Percentiles rank a stretch among this genome's conserved stretches.
Conservation (phyloP, 2,329 filamentous ascomycete species). For the Fusarium newnesense region DNA sequence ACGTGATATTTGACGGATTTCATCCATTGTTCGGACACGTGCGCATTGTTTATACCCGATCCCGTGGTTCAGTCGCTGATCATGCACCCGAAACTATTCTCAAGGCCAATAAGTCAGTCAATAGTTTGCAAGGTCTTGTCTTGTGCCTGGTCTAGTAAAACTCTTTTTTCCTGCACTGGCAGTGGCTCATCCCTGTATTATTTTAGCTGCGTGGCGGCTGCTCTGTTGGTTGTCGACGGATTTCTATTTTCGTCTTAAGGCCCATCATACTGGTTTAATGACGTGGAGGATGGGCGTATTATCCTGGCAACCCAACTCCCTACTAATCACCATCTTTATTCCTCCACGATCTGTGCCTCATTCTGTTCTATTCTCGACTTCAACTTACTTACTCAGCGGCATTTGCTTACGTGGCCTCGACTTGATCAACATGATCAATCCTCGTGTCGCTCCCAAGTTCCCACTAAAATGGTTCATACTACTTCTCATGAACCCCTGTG, state of each 20-base stretch:
- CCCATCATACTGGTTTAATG: conserved; percentile 12
- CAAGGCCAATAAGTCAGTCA: background rate
- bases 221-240: background rate
- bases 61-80: conserved; percentile 30
- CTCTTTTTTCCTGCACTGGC: conserved; percentile 2
- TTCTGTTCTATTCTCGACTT: background rate
- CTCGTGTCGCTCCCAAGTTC: conserved; percentile 11
- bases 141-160: conserved; percentile 13
- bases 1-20: conserved; percentile 17
- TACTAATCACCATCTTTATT: background rate
- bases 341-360: background rate
- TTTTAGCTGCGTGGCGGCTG: conserved; percentile 26
- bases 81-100: conserved; percentile 3
- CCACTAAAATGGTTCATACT: background rate
- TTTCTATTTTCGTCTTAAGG: conserved; percentile 29
- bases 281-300: conserved; percentile 8
- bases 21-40: conserved; percentile 23
- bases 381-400: background rate
- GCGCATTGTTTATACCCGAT: conserved; percentile 24
- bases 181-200: conserved; percentile 17
- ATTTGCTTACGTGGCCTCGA: conserved; percentile 17
- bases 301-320: background rate
- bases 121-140: conserved; percentile 5
- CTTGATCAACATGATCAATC: background rate
- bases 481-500: conserved; percentile 8